A percentile compares a stretch with the other conserved stretches of the same genome.
Conservation (phyloP, 805 yeast species). For the Candida schatavii region DNA sequence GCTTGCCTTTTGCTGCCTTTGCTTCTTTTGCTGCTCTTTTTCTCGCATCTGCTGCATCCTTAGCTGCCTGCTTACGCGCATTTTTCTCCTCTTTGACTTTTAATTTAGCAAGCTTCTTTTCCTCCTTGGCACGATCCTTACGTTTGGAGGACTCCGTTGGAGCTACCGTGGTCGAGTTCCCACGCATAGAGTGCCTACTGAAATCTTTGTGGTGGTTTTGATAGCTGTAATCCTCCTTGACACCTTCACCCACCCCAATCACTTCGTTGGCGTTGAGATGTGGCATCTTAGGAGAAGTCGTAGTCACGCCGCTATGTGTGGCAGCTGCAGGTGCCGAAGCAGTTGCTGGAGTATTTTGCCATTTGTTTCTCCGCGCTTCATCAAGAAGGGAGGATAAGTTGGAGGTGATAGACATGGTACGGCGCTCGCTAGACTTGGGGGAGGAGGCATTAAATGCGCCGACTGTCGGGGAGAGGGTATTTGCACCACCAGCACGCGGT, state of each 20-base stretch:
- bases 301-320: not conserved
- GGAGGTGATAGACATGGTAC: constrained; percentile 4
- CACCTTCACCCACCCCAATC: constrained; percentile 11
- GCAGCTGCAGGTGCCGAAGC: not conserved
- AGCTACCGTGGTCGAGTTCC: constrained; percentile 9
- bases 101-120: constrained; percentile 13
- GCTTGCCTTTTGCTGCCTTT: constrained; percentile 13
- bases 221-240: constrained; percentile 20
- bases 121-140: constrained; percentile 24
- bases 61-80: constrained; percentile 10
- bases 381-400: constrained; percentile 3
- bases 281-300: not conserved
- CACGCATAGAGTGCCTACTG: constrained; percentile 30
- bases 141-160: constrained; percentile 9
- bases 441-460: not conserved
- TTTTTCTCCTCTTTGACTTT: constrained; percentile 14
- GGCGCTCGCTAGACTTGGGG: not conserved
- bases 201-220: constrained; percentile 33
- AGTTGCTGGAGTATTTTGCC: not conserved
- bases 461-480: not conserved
- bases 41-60: constrained; percentile 10
- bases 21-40: constrained; percentile 12
- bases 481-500: not conserved
- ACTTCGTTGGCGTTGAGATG: constrained; percentile 5
- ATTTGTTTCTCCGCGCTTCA: not conserved